Base-by-base conservation (phyloP, 179 eudicot species). In the Patellifolia procumbens region DNA sequence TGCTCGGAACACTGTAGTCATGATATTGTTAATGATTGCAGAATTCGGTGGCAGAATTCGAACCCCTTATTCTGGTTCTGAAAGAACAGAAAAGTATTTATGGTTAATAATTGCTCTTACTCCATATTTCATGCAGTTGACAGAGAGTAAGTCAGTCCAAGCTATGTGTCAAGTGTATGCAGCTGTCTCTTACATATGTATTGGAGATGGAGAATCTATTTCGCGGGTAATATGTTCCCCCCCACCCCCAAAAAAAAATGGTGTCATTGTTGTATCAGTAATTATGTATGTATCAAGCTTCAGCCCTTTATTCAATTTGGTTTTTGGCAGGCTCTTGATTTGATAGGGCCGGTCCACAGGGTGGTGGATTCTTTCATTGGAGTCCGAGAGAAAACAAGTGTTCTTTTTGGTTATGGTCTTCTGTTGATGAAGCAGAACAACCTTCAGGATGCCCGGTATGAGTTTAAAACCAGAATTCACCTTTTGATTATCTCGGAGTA, bases 101-200 rank as follows among this genome's bases (percentile, higher is more conserved):
- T 35, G 43, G 19, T 68, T 46, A 34, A 45, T 77, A 49, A 51
- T 11, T 69, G 28, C 70, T 55, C 42, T 59, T 13, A 68, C 19
- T 77, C 53, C 29, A 45, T 31, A 63, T 59, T 19, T 20, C 71
- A 29, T 88, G 77, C 82, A 95, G 99, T 76, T 93, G 77, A 91
- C 99, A 49, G 87, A 90, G 76, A 93, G 89, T 89, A 95, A 93
- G 86, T 91, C 99, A 28, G 73, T 85, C 81, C 95, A 91, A 88
- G 90, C 98, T 76, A 83, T 91, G 90, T 90, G 94, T 87, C 96
- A 95, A 80, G 86, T 95, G 52, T 95, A 95, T 87, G 97, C 94
- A 15, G 96, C 97, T 60, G 85, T 93, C 59, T 93, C 99, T 68
- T 90, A 88, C 85, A 88, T 95, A 67, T 91, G 99, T 82, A 80